Evolutionary conservation across 2,329 filamentous ascomycete genomes (phyloP).

Genomic region (Aspergillus persii): DNA sequence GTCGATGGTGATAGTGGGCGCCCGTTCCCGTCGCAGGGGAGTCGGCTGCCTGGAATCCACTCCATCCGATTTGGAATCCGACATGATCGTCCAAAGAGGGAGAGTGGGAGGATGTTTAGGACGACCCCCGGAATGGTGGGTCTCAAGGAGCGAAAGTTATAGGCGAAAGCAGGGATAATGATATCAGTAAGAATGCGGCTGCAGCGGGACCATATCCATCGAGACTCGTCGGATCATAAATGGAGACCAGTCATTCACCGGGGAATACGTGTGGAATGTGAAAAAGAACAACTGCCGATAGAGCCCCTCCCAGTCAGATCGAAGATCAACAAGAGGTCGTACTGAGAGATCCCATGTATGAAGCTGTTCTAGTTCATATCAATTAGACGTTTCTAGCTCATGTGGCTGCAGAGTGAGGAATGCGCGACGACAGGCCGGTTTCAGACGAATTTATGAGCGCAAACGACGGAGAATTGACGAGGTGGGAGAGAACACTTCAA

Average conservation of each 20-base stretch:
- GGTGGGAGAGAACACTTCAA: too few relatives aligned
- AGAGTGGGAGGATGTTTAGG: not conserved
- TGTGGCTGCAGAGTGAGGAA: not conserved
- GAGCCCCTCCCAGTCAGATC: not conserved
- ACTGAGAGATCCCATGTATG: not conserved
- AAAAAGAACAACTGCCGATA: not conserved
- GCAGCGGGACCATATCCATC: conserved; percentile 18
- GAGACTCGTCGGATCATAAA: conserved; percentile 12
- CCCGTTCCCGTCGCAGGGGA: conserved; percentile 43
- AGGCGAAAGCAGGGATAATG: conserved; percentile 13
- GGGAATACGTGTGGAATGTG: not conserved
- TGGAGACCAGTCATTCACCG: not conserved
- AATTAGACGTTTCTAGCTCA: not conserved
- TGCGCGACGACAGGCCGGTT: not conserved
- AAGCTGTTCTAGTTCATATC: not conserved
- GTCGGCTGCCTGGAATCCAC: conserved; percentile 27
- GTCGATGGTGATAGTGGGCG: conserved; percentile 58
- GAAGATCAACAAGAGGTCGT: not conserved
- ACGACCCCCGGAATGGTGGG: conserved; percentile 8
- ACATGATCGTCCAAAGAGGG: conserved; percentile 28
- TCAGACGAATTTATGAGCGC: not conserved
- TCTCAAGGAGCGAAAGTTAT: conserved; percentile 11
- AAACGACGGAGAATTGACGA: not conserved
- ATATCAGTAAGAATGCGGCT: conserved; percentile 23
- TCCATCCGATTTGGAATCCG: conserved; percentile 25